Evolutionary conservation across 208 protist species (phyloP).

Genomic region (Acanthamoeba castellanii): DNA sequence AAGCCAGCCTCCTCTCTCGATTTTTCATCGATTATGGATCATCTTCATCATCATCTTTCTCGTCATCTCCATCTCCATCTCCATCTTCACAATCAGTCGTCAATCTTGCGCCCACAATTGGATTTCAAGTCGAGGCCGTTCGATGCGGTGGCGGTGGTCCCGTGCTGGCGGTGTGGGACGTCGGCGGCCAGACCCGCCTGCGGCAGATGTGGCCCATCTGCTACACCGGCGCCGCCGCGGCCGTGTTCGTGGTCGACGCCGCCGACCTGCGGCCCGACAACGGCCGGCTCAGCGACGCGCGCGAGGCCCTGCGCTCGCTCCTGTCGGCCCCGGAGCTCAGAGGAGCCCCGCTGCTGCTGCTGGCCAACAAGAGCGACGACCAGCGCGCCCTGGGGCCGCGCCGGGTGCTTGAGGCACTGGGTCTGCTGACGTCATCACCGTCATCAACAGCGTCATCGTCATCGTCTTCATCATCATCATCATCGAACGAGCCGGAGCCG

Average conservation of each 20-base stretch:
- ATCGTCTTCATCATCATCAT: not conserved
- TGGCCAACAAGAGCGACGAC: slow-evolving; percentile 92
- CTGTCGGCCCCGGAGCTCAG: slow-evolving; percentile 27
- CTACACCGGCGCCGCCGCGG: slow-evolving; percentile 73
- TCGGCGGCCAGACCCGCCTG: slow-evolving; percentile 73
- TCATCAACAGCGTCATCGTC: too few species aligned
- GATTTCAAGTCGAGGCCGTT: slow-evolving; percentile 92
- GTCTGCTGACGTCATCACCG: not conserved
- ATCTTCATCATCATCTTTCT: not conserved
- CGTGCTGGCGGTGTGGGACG: slow-evolving; percentile 75
- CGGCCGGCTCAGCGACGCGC: slow-evolving; percentile 65
- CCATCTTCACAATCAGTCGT: slow-evolving; percentile 82
- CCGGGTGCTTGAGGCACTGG: not conserved
- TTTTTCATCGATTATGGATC: not conserved
- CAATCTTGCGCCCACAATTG: slow-evolving; percentile 74
- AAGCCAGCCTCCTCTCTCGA: not conserved
- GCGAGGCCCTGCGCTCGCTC: slow-evolving; percentile 68
- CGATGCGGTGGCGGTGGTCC: slow-evolving; percentile 85
- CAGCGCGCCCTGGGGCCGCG: not conserved
- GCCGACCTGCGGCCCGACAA: slow-evolving; percentile 14
- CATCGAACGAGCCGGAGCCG: not conserved
- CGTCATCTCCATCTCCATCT: not conserved
- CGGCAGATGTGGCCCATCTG: slow-evolving; percentile 80
- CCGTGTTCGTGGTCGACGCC: slow-evolving; percentile 81
- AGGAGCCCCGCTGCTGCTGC: slow-evolving; percentile 87